These are phyloP conservation scores for Pseudogymnoascus sp. DNA, from an alignment of 2,329 filamentous ascomycete genomes.

Conservation along the genomic window DNA sequence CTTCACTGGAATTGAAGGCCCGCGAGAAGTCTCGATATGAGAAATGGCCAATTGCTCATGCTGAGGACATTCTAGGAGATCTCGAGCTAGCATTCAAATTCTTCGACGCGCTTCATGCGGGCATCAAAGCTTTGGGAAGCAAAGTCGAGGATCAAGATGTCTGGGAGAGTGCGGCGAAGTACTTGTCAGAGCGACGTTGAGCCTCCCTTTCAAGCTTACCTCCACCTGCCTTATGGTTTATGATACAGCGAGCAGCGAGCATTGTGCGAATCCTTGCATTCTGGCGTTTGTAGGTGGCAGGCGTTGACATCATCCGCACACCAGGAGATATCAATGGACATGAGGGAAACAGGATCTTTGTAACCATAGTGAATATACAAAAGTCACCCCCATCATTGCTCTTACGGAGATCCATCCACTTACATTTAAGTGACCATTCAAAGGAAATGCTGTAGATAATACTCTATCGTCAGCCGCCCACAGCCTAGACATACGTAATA, in stretches of 20 bases:
- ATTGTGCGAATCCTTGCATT: conserved; percentile 3
- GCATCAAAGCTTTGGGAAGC: conserved; percentile 45
- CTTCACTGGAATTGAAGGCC: conserved; percentile 41
- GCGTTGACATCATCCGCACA: conserved; percentile 1
- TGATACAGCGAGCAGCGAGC: conserved; percentile 7
- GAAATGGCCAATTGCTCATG: conserved; percentile 39
- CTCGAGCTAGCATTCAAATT: conserved; percentile 49
- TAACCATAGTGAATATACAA: conserved; percentile 6
- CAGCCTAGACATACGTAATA: not conserved
- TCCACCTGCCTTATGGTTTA: conserved; percentile 4
- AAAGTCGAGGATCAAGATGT: conserved; percentile 39
- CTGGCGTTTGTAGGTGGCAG: conserved; percentile 4
- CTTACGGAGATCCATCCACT: not conserved
- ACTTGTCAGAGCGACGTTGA: conserved; percentile 32
- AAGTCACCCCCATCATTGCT: not conserved
- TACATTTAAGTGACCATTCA: not conserved
- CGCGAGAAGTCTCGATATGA: conserved; percentile 42
- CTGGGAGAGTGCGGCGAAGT: conserved; percentile 49
- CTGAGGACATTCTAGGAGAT: conserved; percentile 51
- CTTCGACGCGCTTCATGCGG: conserved; percentile 48
- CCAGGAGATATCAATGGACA: conserved; percentile 2
- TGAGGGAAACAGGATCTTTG: not conserved
- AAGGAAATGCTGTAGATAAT: not conserved
- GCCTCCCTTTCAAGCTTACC: not conserved
- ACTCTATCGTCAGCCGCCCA: not conserved